Conservation (phyloP, 805 yeast species). For the Sugiyamaella lignohabitans region DNA sequence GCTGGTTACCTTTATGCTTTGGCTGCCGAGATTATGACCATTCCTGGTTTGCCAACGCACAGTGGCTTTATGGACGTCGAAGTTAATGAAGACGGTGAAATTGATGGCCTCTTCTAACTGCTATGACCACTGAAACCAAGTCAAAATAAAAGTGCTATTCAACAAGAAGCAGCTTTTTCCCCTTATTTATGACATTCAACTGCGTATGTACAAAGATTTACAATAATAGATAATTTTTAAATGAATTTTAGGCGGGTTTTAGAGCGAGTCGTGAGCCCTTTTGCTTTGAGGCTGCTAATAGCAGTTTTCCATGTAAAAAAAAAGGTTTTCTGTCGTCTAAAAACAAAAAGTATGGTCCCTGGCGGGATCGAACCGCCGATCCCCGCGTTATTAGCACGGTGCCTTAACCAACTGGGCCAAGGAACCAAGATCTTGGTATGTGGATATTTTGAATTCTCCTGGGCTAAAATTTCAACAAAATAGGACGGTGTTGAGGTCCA, state of each 20-base stretch:
- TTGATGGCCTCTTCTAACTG: conserved; percentile 76
- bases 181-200: conserved; percentile 13
- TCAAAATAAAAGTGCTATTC: conserved; percentile 3
- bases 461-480: no score
- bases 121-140: not conserved
- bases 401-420: no score
- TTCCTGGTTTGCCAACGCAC: conserved; percentile 94
- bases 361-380: no score
- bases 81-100: conserved; percentile 84
- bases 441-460: no score
- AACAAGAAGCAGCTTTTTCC: not conserved
- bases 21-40: conserved; percentile 95
- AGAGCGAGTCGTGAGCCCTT: no score
- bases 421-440: no score
- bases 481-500: no score
- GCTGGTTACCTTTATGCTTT: conserved; percentile 95
- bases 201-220: conserved; percentile 7
- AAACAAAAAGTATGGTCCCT: no score
- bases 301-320: no score
- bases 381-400: no score
- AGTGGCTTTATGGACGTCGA: conserved; percentile 97
- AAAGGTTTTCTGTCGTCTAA: no score
- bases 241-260: not conserved
- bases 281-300: no score
- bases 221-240: not conserved